A percentile compares a stretch with the other conserved stretches of the same genome.
Evolutionary conservation across 805 yeast genomes (phyloP).

Genomic region (Saccharomyces paradoxus): DNA sequence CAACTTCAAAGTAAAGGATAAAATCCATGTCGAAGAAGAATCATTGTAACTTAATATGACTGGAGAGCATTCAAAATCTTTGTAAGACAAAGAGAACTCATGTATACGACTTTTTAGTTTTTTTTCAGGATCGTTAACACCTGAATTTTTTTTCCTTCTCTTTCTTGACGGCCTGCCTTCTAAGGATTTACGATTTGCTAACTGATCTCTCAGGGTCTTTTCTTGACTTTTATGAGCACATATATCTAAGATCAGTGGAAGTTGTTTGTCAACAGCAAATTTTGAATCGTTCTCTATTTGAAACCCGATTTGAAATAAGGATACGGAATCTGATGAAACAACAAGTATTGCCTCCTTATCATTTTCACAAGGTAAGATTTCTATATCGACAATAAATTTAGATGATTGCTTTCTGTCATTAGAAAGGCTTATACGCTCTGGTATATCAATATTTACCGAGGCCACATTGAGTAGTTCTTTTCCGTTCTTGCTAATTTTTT

Average conservation of each 20-base stretch:
- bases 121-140: background rate
- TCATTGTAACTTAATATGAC: slow-evolving; percentile 1
- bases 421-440: background rate
- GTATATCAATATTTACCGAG: background rate
- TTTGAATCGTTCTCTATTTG: background rate
- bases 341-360: background rate
- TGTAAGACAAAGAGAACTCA: slow-evolving; percentile 1
- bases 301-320: background rate
- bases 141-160: background rate
- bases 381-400: background rate
- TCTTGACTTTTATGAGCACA: background rate
- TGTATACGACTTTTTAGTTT: background rate
- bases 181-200: background rate
- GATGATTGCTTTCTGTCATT: background rate
- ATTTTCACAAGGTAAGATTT: background rate
- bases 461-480: background rate
- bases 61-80: slow-evolving; percentile 6
- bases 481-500: background rate
- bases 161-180: background rate
- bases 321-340: background rate
- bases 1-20: slow-evolving; percentile 5
- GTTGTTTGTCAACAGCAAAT: background rate
- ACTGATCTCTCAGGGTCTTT: background rate
- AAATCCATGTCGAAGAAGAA: slow-evolving; percentile 4
- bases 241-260: background rate